A percentile compares a stretch with the other conserved stretches of the same genome.
Evolutionary conservation across 139 green algal species (phyloP).

Genomic region (Asterochloris erici): DNA sequence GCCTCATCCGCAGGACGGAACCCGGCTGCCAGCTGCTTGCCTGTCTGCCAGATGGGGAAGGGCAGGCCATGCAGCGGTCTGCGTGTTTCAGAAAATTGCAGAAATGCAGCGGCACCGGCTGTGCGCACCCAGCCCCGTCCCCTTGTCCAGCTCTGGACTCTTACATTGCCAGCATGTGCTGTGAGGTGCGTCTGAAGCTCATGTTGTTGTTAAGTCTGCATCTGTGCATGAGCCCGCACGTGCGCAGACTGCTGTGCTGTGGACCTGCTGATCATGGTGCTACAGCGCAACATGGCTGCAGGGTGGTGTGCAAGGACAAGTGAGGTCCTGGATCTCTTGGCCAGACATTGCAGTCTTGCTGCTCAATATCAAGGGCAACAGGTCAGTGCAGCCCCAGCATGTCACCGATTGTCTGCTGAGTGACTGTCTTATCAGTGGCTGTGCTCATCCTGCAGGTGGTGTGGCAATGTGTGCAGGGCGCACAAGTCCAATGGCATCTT

Average conservation of each 20-base stretch:
- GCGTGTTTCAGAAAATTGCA: too few species aligned
- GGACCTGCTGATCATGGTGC: not conserved
- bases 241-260: too few species aligned
- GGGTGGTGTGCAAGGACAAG: constrained; percentile 33
- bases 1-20: constrained; percentile 33
- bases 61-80: too few species aligned
- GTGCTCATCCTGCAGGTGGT: constrained; percentile 13
- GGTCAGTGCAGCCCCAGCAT: constrained; percentile 2
- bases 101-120: too few species aligned
- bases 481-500: constrained; percentile 76
- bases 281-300: not conserved
- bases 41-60: constrained; percentile 11
- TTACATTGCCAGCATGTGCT: constrained; percentile 47
- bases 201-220: too few species aligned
- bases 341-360: constrained; percentile 17
- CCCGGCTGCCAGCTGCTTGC: constrained; percentile 26
- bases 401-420: not conserved
- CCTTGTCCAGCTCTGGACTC: constrained; percentile 42
- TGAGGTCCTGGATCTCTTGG: constrained; percentile 49
- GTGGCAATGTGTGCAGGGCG: constrained; percentile 56
- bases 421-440: not conserved
- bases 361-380: constrained; percentile 49
- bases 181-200: constrained; percentile 19
- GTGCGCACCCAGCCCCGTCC: constrained; percentile 22
- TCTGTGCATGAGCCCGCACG: not conserved